These are phyloP conservation scores for Parafenestella ontariensis DNA, from an alignment of 2,329 filamentous ascomycete genomes.

Conservation along the genomic window DNA sequence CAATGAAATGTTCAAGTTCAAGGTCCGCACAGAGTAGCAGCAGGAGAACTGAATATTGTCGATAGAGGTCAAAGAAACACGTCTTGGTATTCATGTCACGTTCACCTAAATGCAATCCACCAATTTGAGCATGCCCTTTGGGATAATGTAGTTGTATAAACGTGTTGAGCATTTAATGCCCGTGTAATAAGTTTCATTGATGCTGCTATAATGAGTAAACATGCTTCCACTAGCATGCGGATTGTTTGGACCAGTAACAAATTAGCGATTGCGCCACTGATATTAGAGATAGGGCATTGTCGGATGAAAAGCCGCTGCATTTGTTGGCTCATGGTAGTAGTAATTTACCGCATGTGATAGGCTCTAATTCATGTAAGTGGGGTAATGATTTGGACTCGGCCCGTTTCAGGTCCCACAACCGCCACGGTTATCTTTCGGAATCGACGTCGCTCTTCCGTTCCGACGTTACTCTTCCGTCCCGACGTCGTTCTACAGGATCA, in stretches of 20 bases:
- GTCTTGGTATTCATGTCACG: too few species aligned
- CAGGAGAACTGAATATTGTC: neutral
- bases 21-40: constrained; percentile 8
- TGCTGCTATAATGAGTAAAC: neutral
- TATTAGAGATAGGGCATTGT: neutral
- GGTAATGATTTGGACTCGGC: neutral
- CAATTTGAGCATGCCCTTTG: too few species aligned
- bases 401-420: neutral
- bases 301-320: too few species aligned
- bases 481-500: too few species aligned
- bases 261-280: neutral
- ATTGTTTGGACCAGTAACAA: neutral
- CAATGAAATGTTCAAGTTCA: constrained; percentile 62
- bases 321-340: neutral
- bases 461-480: too few species aligned
- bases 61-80: too few species aligned
- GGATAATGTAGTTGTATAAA: too few species aligned
- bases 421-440: neutral
- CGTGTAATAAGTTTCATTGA: neutral
- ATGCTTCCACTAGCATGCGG: neutral
- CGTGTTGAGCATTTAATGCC: neutral
- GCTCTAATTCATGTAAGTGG: neutral
- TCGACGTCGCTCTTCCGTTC: too few species aligned
- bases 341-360: neutral
- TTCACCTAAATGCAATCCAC: too few species aligned